These are phyloP conservation scores for Fusarium miscanthi DNA, from an alignment of 2,329 filamentous ascomycete species.

Conservation along the genomic window DNA sequence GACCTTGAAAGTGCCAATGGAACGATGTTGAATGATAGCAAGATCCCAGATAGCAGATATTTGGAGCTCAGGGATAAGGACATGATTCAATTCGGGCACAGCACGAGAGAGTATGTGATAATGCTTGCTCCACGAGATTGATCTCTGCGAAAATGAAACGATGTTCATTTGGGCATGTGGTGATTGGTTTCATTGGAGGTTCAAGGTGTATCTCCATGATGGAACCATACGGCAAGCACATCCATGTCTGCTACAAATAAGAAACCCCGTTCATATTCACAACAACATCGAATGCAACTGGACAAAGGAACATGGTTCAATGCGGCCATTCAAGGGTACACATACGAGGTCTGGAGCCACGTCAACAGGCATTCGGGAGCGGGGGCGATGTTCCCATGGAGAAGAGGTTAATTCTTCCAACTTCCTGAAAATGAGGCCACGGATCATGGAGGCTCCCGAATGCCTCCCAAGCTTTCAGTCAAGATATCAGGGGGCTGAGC, in stretches of 20 bases:
- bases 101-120: conserved; percentile 93
- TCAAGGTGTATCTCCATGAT: neutral
- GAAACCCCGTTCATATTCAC: neutral
- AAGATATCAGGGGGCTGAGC: neutral
- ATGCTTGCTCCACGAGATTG: conserved; percentile 74
- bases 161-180: neutral
- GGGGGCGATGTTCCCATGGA: neutral
- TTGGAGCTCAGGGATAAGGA: conserved; percentile 90
- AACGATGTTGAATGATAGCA: conserved; percentile 81
- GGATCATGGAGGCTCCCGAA: neutral
- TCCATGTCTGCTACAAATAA: neutral
- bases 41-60: conserved; percentile 80
- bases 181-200: neutral
- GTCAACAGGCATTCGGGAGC: neutral
- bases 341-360: neutral
- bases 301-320: neutral
- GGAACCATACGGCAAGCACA: neutral
- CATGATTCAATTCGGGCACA: conserved; percentile 87
- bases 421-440: neutral
- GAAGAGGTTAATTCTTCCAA: neutral
- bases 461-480: neutral
- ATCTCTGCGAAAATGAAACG: neutral
- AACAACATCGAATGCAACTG: neutral
- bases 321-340: neutral
- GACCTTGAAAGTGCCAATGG: conserved; percentile 96